phyloP scores from a whole-genome alignment of 1,284 basidiomycete species.

The Hemileccinum hortonii region DNA sequence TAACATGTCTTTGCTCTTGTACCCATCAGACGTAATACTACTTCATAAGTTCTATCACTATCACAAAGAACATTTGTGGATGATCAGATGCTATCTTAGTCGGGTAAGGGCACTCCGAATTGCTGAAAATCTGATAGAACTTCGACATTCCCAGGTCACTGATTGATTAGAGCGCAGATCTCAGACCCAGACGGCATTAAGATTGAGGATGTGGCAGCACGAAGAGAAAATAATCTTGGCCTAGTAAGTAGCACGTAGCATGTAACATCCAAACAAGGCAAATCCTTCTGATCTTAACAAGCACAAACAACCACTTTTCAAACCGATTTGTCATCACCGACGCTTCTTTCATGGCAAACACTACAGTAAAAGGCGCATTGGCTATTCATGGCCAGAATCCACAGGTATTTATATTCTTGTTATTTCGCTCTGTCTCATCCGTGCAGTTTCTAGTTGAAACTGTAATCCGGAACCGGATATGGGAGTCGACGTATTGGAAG shows the following conservation, averaged over 20 bases:
- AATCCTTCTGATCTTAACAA: conserved; percentile 20
- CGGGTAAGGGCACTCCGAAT: background rate
- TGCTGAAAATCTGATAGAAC: too few species aligned
- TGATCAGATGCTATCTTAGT: too few species aligned
- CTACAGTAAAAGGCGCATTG: conserved; percentile 77
- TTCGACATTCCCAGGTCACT: too few species aligned
- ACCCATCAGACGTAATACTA: conserved; percentile 24
- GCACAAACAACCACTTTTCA: conserved; percentile 17
- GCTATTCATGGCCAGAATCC: conserved; percentile 94
- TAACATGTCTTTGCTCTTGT: conserved; percentile 16
- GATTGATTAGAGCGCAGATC: too few species aligned
- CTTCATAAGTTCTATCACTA: background rate
- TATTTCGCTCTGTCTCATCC: conserved; percentile 29
- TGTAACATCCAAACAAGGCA: background rate
- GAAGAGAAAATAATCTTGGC: too few species aligned
- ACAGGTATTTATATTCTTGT: conserved; percentile 52
- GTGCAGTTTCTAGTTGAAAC: conserved; percentile 92
- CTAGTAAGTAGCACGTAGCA: too few species aligned
- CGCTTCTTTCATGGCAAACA: conserved; percentile 74
- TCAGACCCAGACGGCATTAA: too few species aligned
- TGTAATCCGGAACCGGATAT: conserved; percentile 93
- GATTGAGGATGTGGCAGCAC: too few species aligned
- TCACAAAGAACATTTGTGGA: background rate
- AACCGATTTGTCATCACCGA: background rate
- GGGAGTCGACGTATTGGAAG: conserved; percentile 96